Conservation (phyloP, 2,329 filamentous ascomycete species). For the Periconia sp. region DNA sequence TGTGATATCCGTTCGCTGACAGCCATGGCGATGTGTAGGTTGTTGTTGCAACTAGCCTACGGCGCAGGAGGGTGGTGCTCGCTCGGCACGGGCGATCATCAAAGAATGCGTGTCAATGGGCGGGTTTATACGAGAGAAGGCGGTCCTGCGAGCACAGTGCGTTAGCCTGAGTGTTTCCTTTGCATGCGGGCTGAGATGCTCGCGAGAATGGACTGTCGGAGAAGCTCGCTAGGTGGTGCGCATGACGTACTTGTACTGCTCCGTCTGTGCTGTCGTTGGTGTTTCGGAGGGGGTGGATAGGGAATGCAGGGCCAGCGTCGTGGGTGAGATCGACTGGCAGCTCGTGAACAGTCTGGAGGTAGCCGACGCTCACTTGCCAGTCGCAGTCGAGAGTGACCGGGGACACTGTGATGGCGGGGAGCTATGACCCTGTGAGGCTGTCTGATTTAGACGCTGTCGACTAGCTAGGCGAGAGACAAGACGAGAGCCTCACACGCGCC, state of each 20-base stretch:
- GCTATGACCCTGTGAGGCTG: constrained; percentile 23
- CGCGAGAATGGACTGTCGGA: too few relatives aligned
- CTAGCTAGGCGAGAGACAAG: constrained; percentile 4
- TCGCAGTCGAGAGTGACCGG: constrained; percentile 9
- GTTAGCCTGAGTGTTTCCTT: constrained; percentile 21
- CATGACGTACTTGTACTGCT: constrained; percentile 18
- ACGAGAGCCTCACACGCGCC: constrained; percentile 1
- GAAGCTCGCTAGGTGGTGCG: constrained; percentile 5
- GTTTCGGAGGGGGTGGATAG: too few relatives aligned
- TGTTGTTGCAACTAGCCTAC: constrained; percentile 19
- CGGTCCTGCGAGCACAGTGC: constrained; percentile 13
- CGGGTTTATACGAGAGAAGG: constrained; percentile 10
- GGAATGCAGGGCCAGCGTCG: too few relatives aligned
- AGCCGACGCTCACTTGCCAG: constrained; percentile 28
- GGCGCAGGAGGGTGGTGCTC: constrained; percentile 16
- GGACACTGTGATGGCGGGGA: constrained; percentile 14
- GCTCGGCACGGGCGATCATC: constrained; percentile 26
- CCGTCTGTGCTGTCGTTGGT: too few relatives aligned
- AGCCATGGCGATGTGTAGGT: constrained; percentile 40
- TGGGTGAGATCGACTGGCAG: constrained; percentile 1
- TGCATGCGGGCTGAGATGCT: too few relatives aligned
- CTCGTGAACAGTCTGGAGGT: constrained; percentile 28
- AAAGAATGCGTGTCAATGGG: constrained; percentile 27
- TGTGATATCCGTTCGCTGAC: constrained; percentile 50
- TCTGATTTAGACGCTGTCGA: too few relatives aligned